These are phyloP conservation scores for Przewalskia tangutica DNA, from an alignment of 257 asterid genomes.

Conservation along the genomic window DNA sequence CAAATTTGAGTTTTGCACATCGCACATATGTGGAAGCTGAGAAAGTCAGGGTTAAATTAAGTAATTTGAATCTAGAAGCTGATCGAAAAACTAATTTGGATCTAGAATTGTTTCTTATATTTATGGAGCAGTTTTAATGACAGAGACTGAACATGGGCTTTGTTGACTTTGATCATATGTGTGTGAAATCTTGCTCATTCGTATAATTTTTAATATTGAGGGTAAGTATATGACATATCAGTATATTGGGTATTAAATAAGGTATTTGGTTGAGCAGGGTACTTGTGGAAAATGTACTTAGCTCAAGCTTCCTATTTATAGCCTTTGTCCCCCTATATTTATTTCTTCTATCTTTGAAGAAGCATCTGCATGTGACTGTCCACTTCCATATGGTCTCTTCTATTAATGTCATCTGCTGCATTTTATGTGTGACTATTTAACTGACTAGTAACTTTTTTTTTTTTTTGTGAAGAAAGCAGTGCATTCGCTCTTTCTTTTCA, in stretches of 20 bases:
- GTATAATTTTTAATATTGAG: background rate
- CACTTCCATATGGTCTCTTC: background rate
- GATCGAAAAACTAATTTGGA: background rate
- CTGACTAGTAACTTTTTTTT: background rate
- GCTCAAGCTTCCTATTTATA: constrained; percentile 30
- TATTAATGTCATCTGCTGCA: background rate
- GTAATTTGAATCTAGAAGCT: background rate
- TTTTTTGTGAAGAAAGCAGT: no score
- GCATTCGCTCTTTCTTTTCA: no score
- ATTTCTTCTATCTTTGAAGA: constrained; percentile 21
- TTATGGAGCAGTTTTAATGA: background rate
- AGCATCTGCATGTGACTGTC: constrained; percentile 5
- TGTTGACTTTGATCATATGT: constrained; percentile 12
- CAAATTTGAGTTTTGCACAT: constrained; percentile 3
- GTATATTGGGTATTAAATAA: background rate
- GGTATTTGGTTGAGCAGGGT: constrained; percentile 3
- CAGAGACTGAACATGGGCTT: constrained; percentile 4
- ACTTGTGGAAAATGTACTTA: constrained; percentile 28
- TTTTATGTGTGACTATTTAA: background rate
- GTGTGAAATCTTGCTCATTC: background rate
- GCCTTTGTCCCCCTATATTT: constrained; percentile 41
- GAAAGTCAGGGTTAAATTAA: background rate
- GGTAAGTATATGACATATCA: background rate
- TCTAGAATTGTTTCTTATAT: background rate
- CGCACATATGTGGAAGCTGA: background rate